phyloP scores from a whole-genome alignment of 2,329 filamentous ascomycete species.

The Phialophora chinensis region DNA sequence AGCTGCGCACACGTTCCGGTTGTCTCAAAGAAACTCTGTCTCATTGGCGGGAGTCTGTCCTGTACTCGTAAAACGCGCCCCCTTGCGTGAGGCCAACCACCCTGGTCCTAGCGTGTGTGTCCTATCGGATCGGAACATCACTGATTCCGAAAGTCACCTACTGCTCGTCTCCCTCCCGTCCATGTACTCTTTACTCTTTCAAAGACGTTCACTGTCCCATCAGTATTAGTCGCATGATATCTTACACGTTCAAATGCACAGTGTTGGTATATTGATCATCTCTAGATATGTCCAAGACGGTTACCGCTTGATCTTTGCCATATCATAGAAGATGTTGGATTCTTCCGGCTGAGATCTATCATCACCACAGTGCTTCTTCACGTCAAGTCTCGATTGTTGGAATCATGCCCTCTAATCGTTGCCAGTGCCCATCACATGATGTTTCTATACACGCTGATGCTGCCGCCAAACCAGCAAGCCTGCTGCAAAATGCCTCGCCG shows the following conservation, averaged over 20 bases:
- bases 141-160: neutral
- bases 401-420: slow-evolving; percentile 14
- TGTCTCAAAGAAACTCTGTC: slow-evolving; percentile 10
- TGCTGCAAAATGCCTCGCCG: neutral
- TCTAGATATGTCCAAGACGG: slow-evolving; percentile 1
- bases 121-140: slow-evolving; percentile 15
- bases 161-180: neutral
- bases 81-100: neutral
- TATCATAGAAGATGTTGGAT: slow-evolving; percentile 20
- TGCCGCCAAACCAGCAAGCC: neutral
- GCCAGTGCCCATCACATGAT: neutral
- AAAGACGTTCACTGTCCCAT: neutral
- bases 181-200: neutral
- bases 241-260: neutral
- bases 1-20: slow-evolving; percentile 1
- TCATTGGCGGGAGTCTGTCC: slow-evolving; percentile 3
- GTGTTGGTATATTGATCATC: neutral
- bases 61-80: slow-evolving; percentile 4
- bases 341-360: slow-evolving; percentile 20
- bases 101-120: neutral
- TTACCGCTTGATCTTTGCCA: slow-evolving; percentile 1
- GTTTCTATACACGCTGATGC: neutral
- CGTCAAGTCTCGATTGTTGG: slow-evolving; percentile 6
- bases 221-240: neutral
- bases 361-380: neutral